phyloP scores from a whole-genome alignment of 108 stramenopile genomes.

The Mediolabrus comicus region DNA sequence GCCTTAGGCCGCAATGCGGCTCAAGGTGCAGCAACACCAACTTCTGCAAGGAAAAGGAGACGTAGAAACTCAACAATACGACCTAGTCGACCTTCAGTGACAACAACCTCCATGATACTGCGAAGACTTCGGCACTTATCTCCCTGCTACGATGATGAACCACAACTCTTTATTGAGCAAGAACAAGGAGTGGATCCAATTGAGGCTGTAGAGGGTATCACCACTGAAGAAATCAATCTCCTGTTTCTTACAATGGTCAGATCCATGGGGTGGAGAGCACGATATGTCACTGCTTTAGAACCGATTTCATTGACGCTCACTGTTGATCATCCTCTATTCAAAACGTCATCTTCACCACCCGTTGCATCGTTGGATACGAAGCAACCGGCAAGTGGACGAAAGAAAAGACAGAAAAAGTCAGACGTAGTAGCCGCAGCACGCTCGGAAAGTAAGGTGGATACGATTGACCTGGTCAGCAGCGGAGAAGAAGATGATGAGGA shows the following conservation, averaged over 20 bases:
- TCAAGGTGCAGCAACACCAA: slow-evolving; percentile 40
- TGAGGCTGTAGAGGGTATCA: slow-evolving; percentile 26
- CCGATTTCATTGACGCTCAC: slow-evolving; percentile 64
- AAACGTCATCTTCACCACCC: not conserved
- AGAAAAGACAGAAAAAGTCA: not conserved
- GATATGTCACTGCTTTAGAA: slow-evolving; percentile 64
- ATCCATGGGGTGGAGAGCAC: slow-evolving; percentile 77
- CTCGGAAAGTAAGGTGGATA: not conserved
- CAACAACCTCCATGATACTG: slow-evolving; percentile 21
- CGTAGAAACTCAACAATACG: not conserved
- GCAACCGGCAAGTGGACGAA: slow-evolving; percentile 8
- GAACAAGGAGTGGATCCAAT: slow-evolving; percentile 30
- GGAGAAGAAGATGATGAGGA: slow-evolving; percentile 5
- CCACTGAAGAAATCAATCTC: slow-evolving; percentile 37
- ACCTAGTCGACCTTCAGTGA: too few species aligned
- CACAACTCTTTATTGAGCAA: slow-evolving; percentile 36
- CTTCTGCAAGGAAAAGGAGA: slow-evolving; percentile 1
- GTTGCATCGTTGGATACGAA: slow-evolving; percentile 5
- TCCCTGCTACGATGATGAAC: slow-evolving; percentile 48
- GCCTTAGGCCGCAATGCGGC: slow-evolving; percentile 34
- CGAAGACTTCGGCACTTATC: slow-evolving; percentile 39
- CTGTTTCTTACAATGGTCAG: slow-evolving; percentile 65
- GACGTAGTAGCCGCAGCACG: not conserved
- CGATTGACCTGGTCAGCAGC: slow-evolving; percentile 12
- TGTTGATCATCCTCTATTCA: slow-evolving; percentile 71